Percentiles rank a stretch among this genome's conserved stretches.
Evolutionary conservation across 306 rosid species (phyloP).

Genomic region (Nissolia schottii): DNA sequence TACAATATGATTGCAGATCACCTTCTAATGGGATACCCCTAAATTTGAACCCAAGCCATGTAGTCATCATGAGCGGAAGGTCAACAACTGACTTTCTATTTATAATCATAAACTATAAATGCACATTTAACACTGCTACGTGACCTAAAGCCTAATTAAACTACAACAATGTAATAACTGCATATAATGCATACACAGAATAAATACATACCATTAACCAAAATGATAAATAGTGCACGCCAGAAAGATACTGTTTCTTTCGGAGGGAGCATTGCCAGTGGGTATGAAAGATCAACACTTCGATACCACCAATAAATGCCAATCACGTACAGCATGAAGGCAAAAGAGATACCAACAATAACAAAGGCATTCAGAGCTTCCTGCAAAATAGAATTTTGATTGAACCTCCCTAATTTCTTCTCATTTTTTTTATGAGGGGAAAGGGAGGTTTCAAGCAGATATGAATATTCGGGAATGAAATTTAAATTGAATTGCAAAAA

Average conservation of each 20-base stretch:
- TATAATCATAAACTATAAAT: conserved; percentile 2
- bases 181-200: background rate
- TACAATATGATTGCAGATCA: background rate
- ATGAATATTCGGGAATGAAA: background rate
- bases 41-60: background rate
- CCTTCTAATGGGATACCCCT: background rate
- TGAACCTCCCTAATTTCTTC: conserved; percentile 18
- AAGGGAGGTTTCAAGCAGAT: background rate
- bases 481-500: conserved; percentile 5
- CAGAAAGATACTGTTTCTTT: conserved; percentile 69
- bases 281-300: conserved; percentile 64
- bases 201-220: conserved; percentile 75
- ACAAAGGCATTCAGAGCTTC: conserved; percentile 69
- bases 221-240: conserved; percentile 76
- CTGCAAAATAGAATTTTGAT: conserved; percentile 42
- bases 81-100: conserved; percentile 13
- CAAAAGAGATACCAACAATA: conserved; percentile 44
- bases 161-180: background rate
- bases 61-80: background rate
- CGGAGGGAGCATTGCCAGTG: conserved; percentile 82
- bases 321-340: conserved; percentile 64
- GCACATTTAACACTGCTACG: background rate
- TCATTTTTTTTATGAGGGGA: background rate
- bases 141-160: background rate
- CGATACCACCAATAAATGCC: conserved; percentile 73